Base-by-base conservation (phyloP, 176 grass and related monocot species). In the Ananas comosus region DNA sequence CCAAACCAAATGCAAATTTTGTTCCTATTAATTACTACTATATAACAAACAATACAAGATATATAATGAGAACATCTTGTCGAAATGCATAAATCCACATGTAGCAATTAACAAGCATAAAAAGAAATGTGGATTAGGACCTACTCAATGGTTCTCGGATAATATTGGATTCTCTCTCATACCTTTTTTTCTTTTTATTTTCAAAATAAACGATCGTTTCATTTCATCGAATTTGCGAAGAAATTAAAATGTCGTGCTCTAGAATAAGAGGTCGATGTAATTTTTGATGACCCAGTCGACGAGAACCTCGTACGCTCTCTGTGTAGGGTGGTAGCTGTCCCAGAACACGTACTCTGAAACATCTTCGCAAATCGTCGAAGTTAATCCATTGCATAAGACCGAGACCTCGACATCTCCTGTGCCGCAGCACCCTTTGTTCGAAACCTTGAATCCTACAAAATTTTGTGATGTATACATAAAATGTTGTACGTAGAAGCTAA, bases 281-380 rank as follows among this genome's bases (percentile, higher is more conserved):
- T 81, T 79, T 19, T 91, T 59, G 49, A 83, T 79, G 24, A 91
- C 86, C 66, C 79, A 14, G 16, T 85, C 54, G 50, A 97, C 83
- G 17, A 97, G 73, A 52, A 87, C 73, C 52, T 80, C 83, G 86
- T 91, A 96, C 0, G 85, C 82, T 48, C 59, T 29, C 70, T 96
- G 64, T 1, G 91, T 96, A 2, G 91, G 91, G 68, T 96, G 91
- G 68, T 80, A 91, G 79, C 89, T 92, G 51, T 97, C 93, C 77
- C 91, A 97, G 70, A 97, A 97, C 33, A 97, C 81, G 57, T 88
- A 86, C 18, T 72, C 16, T 0, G 3, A 11, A 9, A 85, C 81
- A 21, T 97, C 77, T 51, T 80, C 64, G 68, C 93, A 97, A 14
- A 82, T 74, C 13, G 63, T 47, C 69, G 48, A 83, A 77, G 48